Evolutionary conservation across 768 basidiomycete species (phyloP).

Genomic region (Hericium coralloides): DNA sequence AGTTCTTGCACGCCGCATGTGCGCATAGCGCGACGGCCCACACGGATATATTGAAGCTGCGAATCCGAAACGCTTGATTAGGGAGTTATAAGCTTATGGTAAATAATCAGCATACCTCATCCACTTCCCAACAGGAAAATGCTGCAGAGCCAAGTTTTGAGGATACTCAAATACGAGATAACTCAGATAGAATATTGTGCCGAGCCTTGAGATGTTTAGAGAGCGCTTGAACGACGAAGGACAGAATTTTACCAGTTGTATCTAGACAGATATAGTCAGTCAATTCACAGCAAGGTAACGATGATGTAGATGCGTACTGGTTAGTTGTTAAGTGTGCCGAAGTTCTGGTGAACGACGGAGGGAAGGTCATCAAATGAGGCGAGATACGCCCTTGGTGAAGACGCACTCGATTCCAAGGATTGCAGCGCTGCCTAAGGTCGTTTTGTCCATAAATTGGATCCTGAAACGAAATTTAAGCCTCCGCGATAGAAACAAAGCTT

Average conservation of each 20-base stretch:
- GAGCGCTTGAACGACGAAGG: not conserved
- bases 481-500: not conserved
- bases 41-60: slow-evolving; percentile 53
- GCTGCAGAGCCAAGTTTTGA: slow-evolving; percentile 62
- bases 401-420: slow-evolving; percentile 62
- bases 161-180: slow-evolving; percentile 69
- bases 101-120: slow-evolving; percentile 43
- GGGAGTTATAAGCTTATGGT: not conserved
- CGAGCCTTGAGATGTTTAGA: slow-evolving; percentile 40
- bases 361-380: not conserved
- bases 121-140: slow-evolving; percentile 73
- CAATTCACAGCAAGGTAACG: not conserved
- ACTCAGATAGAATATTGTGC: slow-evolving; percentile 66
- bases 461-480: slow-evolving; percentile 23
- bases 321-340: slow-evolving; percentile 55
- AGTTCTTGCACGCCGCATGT: slow-evolving; percentile 67
- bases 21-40: slow-evolving; percentile 54
- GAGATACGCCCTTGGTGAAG: not conserved
- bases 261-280: slow-evolving; percentile 22
- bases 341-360: slow-evolving; percentile 28
- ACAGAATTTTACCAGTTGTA: slow-evolving; percentile 48
- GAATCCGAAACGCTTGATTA: not conserved
- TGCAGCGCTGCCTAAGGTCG: slow-evolving; percentile 55
- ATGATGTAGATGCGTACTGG: slow-evolving; percentile 36
- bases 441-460: slow-evolving; percentile 78